phyloP scores from a whole-genome alignment of 1,284 basidiomycete genomes.

The Thelephora terrestris region DNA sequence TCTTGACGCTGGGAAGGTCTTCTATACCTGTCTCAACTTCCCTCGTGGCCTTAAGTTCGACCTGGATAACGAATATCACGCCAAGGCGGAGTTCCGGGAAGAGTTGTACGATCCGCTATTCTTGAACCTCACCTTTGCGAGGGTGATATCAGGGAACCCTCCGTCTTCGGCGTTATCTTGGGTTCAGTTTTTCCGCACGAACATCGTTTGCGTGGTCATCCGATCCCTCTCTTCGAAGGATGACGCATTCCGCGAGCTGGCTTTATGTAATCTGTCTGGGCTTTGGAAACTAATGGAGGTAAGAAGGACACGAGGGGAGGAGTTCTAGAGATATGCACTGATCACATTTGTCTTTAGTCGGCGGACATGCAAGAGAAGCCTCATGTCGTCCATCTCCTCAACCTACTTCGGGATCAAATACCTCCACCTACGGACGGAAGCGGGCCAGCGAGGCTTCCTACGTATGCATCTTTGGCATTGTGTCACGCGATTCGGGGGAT shows the following conservation, averaged over 20 bases:
- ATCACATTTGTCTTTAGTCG: conserved; percentile 26
- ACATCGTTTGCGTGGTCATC: conserved; percentile 68
- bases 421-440: conserved; percentile 23
- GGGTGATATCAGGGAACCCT: conserved; percentile 47
- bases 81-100: conserved; percentile 21
- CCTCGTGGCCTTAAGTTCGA: conserved; percentile 47
- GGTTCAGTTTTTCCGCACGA: conserved; percentile 81
- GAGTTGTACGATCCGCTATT: conserved; percentile 78
- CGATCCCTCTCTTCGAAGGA: conserved; percentile 67
- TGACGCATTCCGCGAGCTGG: conserved; percentile 45
- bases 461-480: conserved; percentile 73
- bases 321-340: not conserved
- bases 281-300: conserved; percentile 52
- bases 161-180: conserved; percentile 61
- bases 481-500: conserved; percentile 70
- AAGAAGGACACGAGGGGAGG: conserved; percentile 10
- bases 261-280: conserved; percentile 41
- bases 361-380: conserved; percentile 74
- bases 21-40: conserved; percentile 68
- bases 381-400: conserved; percentile 69
- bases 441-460: conserved; percentile 47
- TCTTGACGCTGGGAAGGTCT: conserved; percentile 60
- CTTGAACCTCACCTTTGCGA: conserved; percentile 56
- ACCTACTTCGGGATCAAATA: conserved; percentile 58
- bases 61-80: conserved; percentile 20